Conservation (phyloP, 169 alveolate species). For the Plasmodium cynomolgi region DNA sequence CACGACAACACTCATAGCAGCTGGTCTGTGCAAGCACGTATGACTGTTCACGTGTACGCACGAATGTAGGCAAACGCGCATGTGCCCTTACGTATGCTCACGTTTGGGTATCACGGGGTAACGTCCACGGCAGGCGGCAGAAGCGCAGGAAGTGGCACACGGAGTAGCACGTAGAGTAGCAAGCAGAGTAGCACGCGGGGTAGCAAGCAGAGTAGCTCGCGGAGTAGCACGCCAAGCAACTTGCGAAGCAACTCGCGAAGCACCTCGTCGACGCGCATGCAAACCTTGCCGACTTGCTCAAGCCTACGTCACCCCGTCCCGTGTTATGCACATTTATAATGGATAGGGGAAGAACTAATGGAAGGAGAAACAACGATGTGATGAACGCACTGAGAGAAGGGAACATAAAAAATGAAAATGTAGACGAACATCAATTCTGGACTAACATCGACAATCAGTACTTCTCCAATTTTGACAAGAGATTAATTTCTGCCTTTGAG, state of each 20-base stretch:
- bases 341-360: constrained; percentile 63
- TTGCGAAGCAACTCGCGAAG: neutral
- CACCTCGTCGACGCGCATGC: neutral
- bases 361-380: constrained; percentile 59
- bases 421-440: constrained; percentile 70
- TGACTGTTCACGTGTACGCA: neutral
- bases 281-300: neutral
- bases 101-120: neutral
- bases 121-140: neutral
- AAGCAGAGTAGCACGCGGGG: neutral
- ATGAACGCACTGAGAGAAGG: constrained; percentile 41
- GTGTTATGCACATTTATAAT: constrained; percentile 24
- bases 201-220: neutral
- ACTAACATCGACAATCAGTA: constrained; percentile 58
- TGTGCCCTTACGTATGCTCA: neutral
- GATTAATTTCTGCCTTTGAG: constrained; percentile 60
- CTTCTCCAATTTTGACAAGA: constrained; percentile 66
- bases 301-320: neutral
- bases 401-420: constrained; percentile 36
- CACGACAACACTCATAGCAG: neutral
- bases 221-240: neutral
- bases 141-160: neutral
- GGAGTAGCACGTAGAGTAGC: neutral
- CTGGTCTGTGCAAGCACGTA: neutral
- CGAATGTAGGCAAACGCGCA: neutral